A percentile compares a stretch with the other conserved stretches of the same genome.
Conservation (phyloP, 2,329 filamentous ascomycete genomes). For the Exophiala dermatitidis region DNA sequence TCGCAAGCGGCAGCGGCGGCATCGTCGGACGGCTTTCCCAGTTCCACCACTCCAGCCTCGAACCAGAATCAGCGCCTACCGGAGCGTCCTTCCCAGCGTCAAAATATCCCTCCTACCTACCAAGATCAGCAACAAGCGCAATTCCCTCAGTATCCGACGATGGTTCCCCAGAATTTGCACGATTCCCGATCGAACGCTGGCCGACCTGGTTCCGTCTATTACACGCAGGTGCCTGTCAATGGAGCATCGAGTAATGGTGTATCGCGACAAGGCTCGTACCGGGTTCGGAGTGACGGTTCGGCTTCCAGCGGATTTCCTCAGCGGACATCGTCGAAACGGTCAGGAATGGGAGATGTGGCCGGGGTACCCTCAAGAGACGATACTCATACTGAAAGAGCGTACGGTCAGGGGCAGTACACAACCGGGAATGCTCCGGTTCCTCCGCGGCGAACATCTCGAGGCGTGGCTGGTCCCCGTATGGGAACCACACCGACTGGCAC, state of each 20-base stretch:
- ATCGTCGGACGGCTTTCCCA: background rate
- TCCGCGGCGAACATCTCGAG: constrained; percentile 68
- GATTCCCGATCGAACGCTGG: constrained; percentile 33
- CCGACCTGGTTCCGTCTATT: constrained; percentile 44
- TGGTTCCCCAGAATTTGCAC: constrained; percentile 37
- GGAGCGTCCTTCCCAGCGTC: constrained; percentile 29
- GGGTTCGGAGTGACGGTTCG: constrained; percentile 54
- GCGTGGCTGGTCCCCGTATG: constrained; percentile 49
- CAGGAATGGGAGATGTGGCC: constrained; percentile 46
- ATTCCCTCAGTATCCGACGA: constrained; percentile 40
- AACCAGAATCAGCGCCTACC: constrained; percentile 13
- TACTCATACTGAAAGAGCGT: constrained; percentile 62
- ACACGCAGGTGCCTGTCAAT: constrained; percentile 38
- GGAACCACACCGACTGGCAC: constrained; percentile 19
- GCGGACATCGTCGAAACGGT: constrained; percentile 57
- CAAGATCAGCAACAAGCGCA: constrained; percentile 39
- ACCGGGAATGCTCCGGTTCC: constrained; percentile 58
- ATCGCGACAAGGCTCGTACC: constrained; percentile 42
- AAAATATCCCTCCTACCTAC: constrained; percentile 39
- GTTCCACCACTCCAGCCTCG: constrained; percentile 8
- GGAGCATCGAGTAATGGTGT: constrained; percentile 31
- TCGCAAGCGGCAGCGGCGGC: constrained; percentile 12
- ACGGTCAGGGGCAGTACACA: constrained; percentile 54
- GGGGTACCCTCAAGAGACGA: constrained; percentile 59
- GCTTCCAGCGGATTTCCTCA: constrained; percentile 49